Conservation (phyloP, 805 yeast genomes). For the Pichia gijzeniarum region DNA sequence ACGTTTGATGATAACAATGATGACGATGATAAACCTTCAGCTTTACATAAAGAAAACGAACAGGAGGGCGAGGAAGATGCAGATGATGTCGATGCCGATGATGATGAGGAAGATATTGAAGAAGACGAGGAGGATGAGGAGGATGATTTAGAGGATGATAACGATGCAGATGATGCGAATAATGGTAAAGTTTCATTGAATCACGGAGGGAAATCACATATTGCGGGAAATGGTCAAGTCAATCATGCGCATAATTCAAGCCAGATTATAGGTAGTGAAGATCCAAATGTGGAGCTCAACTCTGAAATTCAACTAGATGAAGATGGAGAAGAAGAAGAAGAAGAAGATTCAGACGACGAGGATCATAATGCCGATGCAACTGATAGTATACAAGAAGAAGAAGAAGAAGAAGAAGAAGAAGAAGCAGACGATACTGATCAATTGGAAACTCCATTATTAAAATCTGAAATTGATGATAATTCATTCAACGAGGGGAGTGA, state of each 20-base stretch:
- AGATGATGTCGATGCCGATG: slow-evolving; percentile 3
- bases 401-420: background rate
- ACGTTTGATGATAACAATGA: background rate
- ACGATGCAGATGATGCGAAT: background rate
- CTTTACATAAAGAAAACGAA: too few species aligned
- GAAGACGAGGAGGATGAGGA: slow-evolving; percentile 1
- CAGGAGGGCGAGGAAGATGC: slow-evolving; percentile 1
- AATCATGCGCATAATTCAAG: slow-evolving; percentile 1
- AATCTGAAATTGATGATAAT: slow-evolving; percentile 6
- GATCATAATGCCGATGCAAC: background rate
- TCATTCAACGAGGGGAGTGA: slow-evolving; percentile 2
- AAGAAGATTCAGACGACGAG: slow-evolving; percentile 7
- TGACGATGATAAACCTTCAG: background rate
- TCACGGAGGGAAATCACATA: background rate
- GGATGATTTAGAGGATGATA: background rate
- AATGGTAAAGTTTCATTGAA: background rate
- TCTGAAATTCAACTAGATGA: slow-evolving; percentile 8
- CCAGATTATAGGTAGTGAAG: slow-evolving; percentile 4
- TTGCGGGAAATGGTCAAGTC: slow-evolving; percentile 5
- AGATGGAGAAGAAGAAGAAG: slow-evolving; percentile 13
- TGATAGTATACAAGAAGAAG: background rate
- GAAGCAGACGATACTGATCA: slow-evolving; percentile 2
- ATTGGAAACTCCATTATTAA: background rate
- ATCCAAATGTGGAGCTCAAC: background rate
- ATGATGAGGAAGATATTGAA: background rate